A percentile compares a stretch with the other conserved stretches of the same genome.
These are phyloP conservation scores for Geotrichum candidum DNA, from an alignment of 1,139 yeast genomes.

Conservation along the genomic window DNA sequence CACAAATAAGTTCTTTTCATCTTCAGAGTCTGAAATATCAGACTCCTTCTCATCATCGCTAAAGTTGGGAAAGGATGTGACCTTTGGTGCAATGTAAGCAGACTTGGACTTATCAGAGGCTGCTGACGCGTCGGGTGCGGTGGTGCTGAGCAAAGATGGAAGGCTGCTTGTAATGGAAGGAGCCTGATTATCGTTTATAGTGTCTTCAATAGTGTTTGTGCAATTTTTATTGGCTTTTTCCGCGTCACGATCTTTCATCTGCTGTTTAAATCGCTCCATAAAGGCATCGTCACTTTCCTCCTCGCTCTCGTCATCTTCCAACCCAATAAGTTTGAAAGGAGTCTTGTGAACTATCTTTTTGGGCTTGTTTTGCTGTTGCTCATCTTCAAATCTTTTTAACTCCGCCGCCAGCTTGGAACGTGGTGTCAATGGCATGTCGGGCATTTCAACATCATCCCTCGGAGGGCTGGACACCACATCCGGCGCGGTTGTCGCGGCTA, in stretches of 20 bases:
- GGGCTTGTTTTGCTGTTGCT: neutral
- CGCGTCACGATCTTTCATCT: neutral
- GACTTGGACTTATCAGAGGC: neutral
- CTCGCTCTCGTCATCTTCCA: slow-evolving; percentile 5
- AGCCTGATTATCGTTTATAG: neutral
- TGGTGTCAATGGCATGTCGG: slow-evolving; percentile 5
- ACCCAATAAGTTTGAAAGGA: neutral
- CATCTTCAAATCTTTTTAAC: slow-evolving; percentile 1
- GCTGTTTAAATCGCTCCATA: slow-evolving; percentile 9
- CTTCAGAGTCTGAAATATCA: slow-evolving; percentile 3
- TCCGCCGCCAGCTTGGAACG: slow-evolving; percentile 5
- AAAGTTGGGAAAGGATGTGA: neutral
- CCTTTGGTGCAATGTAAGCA: neutral
- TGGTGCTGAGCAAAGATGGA: neutral
- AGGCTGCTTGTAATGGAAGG: neutral
- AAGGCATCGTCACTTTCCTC: slow-evolving; percentile 12
- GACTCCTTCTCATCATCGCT: neutral
- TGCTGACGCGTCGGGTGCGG: neutral
- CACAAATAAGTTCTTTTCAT: slow-evolving; percentile 1
- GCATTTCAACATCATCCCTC: neutral
- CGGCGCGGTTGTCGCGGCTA: neutral
- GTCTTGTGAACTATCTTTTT: neutral
- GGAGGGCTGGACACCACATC: neutral
- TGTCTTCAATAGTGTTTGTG: neutral
- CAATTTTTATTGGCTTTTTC: neutral